Evolutionary conservation across 2,329 filamentous ascomycete genomes (phyloP).

Genomic region (Chaetoscypha palmicola): DNA sequence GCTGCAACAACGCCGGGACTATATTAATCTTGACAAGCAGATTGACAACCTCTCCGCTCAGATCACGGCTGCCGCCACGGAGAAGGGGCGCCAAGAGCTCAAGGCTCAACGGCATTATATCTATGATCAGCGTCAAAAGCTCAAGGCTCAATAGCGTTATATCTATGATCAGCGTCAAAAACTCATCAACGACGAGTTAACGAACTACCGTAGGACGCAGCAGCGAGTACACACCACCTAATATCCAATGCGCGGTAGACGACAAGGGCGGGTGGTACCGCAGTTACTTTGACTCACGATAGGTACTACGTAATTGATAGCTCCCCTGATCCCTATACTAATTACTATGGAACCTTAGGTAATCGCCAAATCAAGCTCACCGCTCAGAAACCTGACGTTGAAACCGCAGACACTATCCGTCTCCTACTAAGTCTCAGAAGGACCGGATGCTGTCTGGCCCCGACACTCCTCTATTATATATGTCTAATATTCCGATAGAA

Average conservation of each 20-base stretch:
- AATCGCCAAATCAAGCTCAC: too few species aligned
- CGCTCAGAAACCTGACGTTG: too few species aligned
- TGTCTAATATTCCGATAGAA: not conserved
- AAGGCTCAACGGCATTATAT: not conserved
- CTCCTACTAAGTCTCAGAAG: not conserved
- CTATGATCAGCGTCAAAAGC: not conserved
- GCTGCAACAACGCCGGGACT: not conserved
- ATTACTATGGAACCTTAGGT: too few species aligned
- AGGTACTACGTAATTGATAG: not conserved
- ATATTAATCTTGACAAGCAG: not conserved
- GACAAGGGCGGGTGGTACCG: not conserved
- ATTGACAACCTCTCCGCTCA: not conserved
- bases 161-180: too few species aligned
- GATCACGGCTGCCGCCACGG: not conserved
- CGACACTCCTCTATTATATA: not conserved
- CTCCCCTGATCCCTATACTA: too few species aligned
- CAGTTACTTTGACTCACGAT: not conserved
- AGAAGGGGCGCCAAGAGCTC: not conserved
- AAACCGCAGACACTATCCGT: not conserved
- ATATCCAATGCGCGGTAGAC: not conserved
- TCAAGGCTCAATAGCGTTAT: too few species aligned
- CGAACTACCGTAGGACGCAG: not conserved
- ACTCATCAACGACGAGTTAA: not conserved
- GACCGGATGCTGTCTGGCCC: not conserved
- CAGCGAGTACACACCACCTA: not conserved